Base-by-base conservation (phyloP, 768 basidiomycete species). In the Xerocomellus intermedius region DNA sequence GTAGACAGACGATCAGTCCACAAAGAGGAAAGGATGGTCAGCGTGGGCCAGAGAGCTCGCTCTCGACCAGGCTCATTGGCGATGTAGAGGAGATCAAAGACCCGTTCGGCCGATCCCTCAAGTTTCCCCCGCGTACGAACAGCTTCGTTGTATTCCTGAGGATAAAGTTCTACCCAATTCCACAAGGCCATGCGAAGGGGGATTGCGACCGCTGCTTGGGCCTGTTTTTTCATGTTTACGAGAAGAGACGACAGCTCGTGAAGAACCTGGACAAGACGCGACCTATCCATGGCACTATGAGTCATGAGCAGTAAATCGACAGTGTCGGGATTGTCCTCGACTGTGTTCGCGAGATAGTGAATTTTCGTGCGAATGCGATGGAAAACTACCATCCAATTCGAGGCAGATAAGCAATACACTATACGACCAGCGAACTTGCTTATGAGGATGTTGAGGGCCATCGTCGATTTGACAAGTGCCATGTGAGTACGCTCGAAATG, bases 81-180 rank as follows among this genome's bases (percentile, higher is more conserved):
- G 35, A 72, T 77, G 62, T 83, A 85, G 3, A 96, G 72, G 17
- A 88, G 69, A 69, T 97, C 94, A 64, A 93, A 96, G 3, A 95
- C 82, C 8, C 89, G 83, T 66, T 97, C 93, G 1, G 93, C 87
- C 0, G 85, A 84, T 41, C 89, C 91, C 55, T 96, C 94, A 13
- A 90, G 75, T 36, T 75, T 79, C 28, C 85, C 82, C 42, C 85
- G 78, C 4, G 77, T 75, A 10, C 80, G 76, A 36, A 93, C 78
- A 5, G 83, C 78, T 8, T 91, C 85, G 50, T 86, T 86, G 68
- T 85, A 96, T 66, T 97, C 91, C 6, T 76, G 73, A 0, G 91
- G 87, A 64, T 86, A 89, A 22, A 82, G 75, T 30, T 88, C 85
- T 32, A 95, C 85, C 92, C 92, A 96, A 58, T 88, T 92, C 93